Conservation (phyloP, 2,329 filamentous ascomycete species). For the Fusarium buxicola region DNA sequence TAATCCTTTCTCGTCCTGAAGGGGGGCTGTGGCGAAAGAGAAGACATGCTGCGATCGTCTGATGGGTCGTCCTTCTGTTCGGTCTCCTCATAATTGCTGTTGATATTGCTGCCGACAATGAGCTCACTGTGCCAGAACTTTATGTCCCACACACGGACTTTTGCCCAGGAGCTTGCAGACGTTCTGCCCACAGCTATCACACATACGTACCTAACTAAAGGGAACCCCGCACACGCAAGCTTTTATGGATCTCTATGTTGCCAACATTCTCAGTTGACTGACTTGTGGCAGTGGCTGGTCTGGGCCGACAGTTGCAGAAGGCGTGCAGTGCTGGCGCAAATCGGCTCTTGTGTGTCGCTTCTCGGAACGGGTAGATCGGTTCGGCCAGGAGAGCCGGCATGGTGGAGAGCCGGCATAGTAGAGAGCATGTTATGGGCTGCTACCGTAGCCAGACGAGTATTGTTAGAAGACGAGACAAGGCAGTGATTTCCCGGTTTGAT, state of each 20-base stretch:
- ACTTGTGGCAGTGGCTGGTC: constrained; percentile 32
- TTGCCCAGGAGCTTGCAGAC: constrained; percentile 24
- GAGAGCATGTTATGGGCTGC: not conserved
- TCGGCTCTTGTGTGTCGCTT: constrained; percentile 8
- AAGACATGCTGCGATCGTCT: not conserved
- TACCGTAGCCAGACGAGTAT: constrained; percentile 1
- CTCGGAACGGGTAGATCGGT: constrained; percentile 16
- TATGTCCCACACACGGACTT: constrained; percentile 30
- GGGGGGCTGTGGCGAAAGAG: constrained; percentile 7
- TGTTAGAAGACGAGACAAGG: not conserved
- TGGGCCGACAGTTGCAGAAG: constrained; percentile 43
- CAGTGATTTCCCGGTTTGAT: not conserved
- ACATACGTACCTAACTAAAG: constrained; percentile 26
- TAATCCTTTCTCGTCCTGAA: not conserved
- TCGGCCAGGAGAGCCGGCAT: constrained; percentile 7
- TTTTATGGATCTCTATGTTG: not conserved
- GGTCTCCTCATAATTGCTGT: constrained; percentile 20
- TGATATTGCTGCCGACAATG: constrained; percentile 15
- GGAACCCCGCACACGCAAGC: constrained; percentile 10
- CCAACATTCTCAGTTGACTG: constrained; percentile 20
- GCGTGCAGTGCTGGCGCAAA: constrained; percentile 30
- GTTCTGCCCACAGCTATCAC: constrained; percentile 26
- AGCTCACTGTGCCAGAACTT: constrained; percentile 31
- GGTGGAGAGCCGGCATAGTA: constrained; percentile 1
- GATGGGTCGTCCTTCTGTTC: constrained; percentile 1